Percentiles rank a stretch among this genome's conserved stretches.
These are phyloP conservation scores for Sphaerulina musiva DNA, from an alignment of 2,329 filamentous ascomycete species.

Conservation along the genomic window DNA sequence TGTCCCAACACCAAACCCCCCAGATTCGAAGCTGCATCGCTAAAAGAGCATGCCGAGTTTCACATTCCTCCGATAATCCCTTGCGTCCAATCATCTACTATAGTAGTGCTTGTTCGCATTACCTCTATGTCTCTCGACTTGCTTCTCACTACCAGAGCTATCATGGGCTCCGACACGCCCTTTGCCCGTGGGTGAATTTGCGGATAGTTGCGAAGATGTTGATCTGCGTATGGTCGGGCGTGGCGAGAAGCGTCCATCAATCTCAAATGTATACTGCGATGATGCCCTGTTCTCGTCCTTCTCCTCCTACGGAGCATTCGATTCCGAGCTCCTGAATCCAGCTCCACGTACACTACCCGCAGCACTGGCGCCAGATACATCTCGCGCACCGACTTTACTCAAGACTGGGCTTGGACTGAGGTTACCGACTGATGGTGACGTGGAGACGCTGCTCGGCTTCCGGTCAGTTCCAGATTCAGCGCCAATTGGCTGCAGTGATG, in stretches of 20 bases:
- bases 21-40: not conserved
- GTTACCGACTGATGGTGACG: not conserved
- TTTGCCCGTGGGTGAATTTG: not conserved
- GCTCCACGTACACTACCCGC: not conserved
- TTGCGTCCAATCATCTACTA: not conserved
- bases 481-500: slow-evolving; percentile 7
- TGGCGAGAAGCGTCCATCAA: not conserved
- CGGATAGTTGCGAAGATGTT: not conserved
- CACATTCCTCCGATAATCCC: not conserved
- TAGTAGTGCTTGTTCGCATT: not conserved
- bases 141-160: not conserved
- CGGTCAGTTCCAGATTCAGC: slow-evolving; percentile 13
- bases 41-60: not conserved
- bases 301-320: slow-evolving; percentile 4
- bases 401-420: not conserved
- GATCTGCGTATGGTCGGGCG: not conserved
- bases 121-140: not conserved
- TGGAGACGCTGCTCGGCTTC: slow-evolving; percentile 14
- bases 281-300: not conserved
- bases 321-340: not conserved
- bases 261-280: not conserved
- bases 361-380: slow-evolving; percentile 1
- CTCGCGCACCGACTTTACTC: not conserved
- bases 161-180: no score
- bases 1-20: not conserved